Evolutionary conservation across 2,329 filamentous ascomycete genomes (phyloP).

Genomic region (Hypoxylon sp.): DNA sequence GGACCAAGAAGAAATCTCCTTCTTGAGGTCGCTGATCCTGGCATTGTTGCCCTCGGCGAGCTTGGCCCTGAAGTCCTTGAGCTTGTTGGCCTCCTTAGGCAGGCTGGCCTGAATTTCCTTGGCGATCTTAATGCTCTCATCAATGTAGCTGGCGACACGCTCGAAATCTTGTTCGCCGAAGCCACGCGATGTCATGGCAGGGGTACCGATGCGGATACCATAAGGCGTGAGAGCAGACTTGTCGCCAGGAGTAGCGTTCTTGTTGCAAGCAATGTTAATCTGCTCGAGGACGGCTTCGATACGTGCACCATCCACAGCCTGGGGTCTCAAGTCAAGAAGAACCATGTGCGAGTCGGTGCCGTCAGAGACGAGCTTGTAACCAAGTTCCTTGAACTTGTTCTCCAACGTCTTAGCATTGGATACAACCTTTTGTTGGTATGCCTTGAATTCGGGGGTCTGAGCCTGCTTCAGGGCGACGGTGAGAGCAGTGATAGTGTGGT

Average conservation of each 20-base stretch:
- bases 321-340: constrained; percentile 90
- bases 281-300: constrained; percentile 97
- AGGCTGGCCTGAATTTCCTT: constrained; percentile 87
- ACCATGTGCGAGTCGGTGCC: constrained; percentile 99
- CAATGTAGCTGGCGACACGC: constrained; percentile 90
- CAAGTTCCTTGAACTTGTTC: constrained; percentile 84
- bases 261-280: constrained; percentile 99
- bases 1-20: constrained; percentile 92
- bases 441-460: constrained; percentile 88
- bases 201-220: constrained; percentile 95
- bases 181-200: constrained; percentile 96
- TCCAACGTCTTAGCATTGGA: constrained; percentile 95
- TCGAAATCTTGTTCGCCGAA: constrained; percentile 95
- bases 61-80: constrained; percentile 99
- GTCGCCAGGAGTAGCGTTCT: constrained; percentile 98
- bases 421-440: constrained; percentile 93
- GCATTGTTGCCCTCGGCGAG: constrained; percentile 82
- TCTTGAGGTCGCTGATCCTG: constrained; percentile 87
- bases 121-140: constrained; percentile 88
- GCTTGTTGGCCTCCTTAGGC: constrained; percentile 98
- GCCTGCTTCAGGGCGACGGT: constrained; percentile 97
- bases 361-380: constrained; percentile 94
- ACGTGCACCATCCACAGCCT: constrained; percentile 90
- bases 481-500: constrained; percentile 98
- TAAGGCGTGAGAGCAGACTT: constrained; percentile 95